These are phyloP conservation scores for Fusarium sulawesiense DNA, from an alignment of 2,329 filamentous ascomycete genomes.

Conservation along the genomic window DNA sequence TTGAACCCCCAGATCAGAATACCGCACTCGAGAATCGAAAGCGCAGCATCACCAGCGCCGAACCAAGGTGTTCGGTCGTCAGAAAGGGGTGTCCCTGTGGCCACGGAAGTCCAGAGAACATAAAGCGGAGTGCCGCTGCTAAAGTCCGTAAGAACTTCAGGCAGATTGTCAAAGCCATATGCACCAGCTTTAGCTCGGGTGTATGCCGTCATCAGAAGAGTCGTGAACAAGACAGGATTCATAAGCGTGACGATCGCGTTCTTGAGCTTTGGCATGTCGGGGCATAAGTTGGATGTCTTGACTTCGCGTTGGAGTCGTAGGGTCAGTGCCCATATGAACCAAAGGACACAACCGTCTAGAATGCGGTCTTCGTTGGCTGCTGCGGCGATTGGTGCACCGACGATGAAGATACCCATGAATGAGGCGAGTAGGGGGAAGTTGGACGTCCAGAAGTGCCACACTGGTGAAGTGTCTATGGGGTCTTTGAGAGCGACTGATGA, in stretches of 20 bases:
- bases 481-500: constrained; percentile 14
- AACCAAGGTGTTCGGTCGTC: constrained; percentile 48
- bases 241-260: constrained; percentile 54
- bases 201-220: constrained; percentile 59
- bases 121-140: constrained; percentile 52
- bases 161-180: constrained; percentile 47
- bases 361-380: constrained; percentile 50
- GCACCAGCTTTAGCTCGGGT: constrained; percentile 53
- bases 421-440: constrained; percentile 46
- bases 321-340: constrained; percentile 61
- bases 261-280: constrained; percentile 34
- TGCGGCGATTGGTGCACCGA: constrained; percentile 58
- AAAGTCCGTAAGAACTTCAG: constrained; percentile 46
- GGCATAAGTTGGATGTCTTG: constrained; percentile 40
- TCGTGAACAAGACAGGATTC: constrained; percentile 62
- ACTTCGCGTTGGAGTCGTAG: constrained; percentile 54
- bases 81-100: constrained; percentile 15
- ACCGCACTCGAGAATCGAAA: constrained; percentile 62
- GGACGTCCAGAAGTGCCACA: constrained; percentile 38
- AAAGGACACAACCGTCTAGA: constrained; percentile 60
- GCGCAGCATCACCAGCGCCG: constrained; percentile 62
- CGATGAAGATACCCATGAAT: constrained; percentile 48
- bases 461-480: not conserved
- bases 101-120: constrained; percentile 49
- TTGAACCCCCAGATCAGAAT: constrained; percentile 66